Conservation (phyloP, 2,329 filamentous ascomycete genomes). For the Trichoderma afroharzianum region DNA sequence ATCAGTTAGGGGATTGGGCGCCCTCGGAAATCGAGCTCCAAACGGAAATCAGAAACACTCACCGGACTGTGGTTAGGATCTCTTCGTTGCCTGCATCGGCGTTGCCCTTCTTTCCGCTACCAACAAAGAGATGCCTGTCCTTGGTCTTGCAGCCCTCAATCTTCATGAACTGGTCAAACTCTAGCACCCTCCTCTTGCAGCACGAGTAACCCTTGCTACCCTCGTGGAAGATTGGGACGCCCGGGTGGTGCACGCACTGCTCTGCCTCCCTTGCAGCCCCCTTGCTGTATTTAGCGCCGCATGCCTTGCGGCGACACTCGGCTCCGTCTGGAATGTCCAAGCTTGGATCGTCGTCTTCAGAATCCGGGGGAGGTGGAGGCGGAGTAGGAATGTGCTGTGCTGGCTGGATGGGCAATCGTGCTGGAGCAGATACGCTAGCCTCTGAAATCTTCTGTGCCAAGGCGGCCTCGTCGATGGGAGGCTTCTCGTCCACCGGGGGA, state of each 20-base stretch:
- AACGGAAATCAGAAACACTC: slow-evolving; percentile 15
- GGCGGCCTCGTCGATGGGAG: slow-evolving; percentile 39
- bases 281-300: slow-evolving; percentile 62
- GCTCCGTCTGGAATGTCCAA: slow-evolving; percentile 69
- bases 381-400: slow-evolving; percentile 47
- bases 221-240: slow-evolving; percentile 91
- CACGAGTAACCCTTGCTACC: slow-evolving; percentile 97
- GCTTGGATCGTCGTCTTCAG: slow-evolving; percentile 80
- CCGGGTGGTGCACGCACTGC: slow-evolving; percentile 83
- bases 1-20: neutral
- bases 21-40: neutral
- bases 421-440: slow-evolving; percentile 38
- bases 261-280: slow-evolving; percentile 62
- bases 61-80: slow-evolving; percentile 73
- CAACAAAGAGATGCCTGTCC: slow-evolving; percentile 77
- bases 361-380: slow-evolving; percentile 66
- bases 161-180: slow-evolving; percentile 98
- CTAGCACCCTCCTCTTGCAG: slow-evolving; percentile 90
- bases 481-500: slow-evolving; percentile 58
- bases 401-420: slow-evolving; percentile 37
- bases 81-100: slow-evolving; percentile 58
- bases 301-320: slow-evolving; percentile 74
- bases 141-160: slow-evolving; percentile 88
- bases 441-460: slow-evolving; percentile 50
- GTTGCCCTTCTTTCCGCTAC: slow-evolving; percentile 64